These are phyloP conservation scores for Talinum fruticosum DNA, from an alignment of 148 eudicot species.

Conservation along the genomic window DNA sequence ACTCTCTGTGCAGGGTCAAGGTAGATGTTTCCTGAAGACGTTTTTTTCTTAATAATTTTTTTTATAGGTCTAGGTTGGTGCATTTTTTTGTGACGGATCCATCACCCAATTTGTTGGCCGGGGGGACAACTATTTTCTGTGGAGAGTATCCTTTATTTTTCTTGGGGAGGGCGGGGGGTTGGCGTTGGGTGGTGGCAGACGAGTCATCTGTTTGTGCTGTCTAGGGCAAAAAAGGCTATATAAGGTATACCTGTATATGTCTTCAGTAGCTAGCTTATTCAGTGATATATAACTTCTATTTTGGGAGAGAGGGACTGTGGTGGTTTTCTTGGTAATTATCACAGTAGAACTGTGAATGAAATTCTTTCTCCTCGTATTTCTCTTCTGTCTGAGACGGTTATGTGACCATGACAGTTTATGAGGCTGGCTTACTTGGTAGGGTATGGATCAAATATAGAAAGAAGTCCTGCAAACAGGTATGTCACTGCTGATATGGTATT, in stretches of 20 bases:
- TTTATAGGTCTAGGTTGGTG: not conserved
- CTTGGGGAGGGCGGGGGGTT: not conserved
- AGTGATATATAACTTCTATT: not conserved
- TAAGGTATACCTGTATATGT: not conserved
- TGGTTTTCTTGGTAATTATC: not conserved
- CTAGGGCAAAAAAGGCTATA: not conserved
- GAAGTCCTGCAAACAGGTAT: slow-evolving; percentile 97
- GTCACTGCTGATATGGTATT: not conserved
- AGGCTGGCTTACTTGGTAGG: slow-evolving; percentile 95
- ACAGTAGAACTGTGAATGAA: not conserved
- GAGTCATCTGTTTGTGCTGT: not conserved
- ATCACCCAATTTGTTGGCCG: not conserved
- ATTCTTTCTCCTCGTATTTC: not conserved
- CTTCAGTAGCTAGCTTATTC: not conserved
- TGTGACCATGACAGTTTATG: slow-evolving; percentile 66
- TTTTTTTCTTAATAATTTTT: not conserved
- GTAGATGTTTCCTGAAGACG: slow-evolving; percentile 30
- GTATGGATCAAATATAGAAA: slow-evolving; percentile 75
- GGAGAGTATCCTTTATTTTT: not conserved
- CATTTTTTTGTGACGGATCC: not conserved
- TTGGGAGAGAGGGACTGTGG: not conserved
- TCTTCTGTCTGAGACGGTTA: slow-evolving; percentile 23
- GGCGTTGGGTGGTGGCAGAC: not conserved
- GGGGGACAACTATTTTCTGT: not conserved
- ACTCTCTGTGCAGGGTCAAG: slow-evolving; percentile 81